Evolutionary conservation across 768 basidiomycete genomes (phyloP).

Genomic region (Filobasidium floriforme): DNA sequence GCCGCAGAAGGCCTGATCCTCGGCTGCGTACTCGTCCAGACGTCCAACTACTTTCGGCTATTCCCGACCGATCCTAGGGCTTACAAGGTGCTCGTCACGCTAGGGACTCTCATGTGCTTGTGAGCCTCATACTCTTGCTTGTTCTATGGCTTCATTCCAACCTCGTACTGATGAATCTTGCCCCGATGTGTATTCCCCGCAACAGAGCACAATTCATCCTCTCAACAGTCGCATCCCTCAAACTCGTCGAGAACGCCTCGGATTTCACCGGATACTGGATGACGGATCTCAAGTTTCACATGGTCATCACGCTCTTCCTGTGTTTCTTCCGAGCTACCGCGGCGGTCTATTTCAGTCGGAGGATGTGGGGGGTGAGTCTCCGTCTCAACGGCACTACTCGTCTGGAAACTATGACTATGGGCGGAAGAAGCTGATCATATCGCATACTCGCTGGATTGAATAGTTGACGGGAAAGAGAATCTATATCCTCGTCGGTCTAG

Average conservation of each 20-base stretch:
- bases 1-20: background rate
- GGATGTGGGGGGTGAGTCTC: conserved; percentile 5
- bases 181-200: background rate
- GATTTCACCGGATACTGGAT: conserved; percentile 1
- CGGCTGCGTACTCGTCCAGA: background rate
- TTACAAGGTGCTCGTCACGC: background rate
- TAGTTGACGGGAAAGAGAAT: background rate
- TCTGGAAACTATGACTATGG: no score
- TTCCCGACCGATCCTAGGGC: background rate
- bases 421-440: background rate
- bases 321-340: conserved; percentile 8
- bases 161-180: background rate
- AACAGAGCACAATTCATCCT: background rate
- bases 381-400: background rate
- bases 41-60: background rate
- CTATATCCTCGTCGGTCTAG: background rate
- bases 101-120: background rate
- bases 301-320: conserved; percentile 5
- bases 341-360: conserved; percentile 3
- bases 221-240: background rate
- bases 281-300: background rate
- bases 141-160: background rate
- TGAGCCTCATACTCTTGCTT: background rate
- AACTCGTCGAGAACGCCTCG: background rate
- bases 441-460: background rate